These are phyloP conservation scores for Podila verticillata DNA, from an alignment of 192 early-diverging fungal genomes.

Conservation along the genomic window DNA sequence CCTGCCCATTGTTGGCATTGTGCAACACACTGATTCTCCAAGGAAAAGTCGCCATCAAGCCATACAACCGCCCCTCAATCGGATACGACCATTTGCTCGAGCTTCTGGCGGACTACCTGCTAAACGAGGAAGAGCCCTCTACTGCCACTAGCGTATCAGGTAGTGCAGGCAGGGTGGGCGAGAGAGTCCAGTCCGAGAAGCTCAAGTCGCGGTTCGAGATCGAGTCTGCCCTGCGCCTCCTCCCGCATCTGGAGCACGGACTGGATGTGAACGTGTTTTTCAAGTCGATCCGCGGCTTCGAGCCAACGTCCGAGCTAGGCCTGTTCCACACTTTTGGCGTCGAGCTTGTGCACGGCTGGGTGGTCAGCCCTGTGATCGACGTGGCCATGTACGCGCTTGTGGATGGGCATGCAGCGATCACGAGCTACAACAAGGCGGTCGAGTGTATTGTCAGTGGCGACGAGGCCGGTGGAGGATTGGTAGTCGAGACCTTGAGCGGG, in stretches of 20 bases:
- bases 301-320: conserved; percentile 66
- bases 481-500: conserved; percentile 46
- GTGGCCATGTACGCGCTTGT: conserved; percentile 66
- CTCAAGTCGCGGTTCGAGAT: conserved; percentile 58
- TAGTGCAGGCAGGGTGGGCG: neutral
- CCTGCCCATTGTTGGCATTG: conserved; percentile 89
- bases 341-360: conserved; percentile 91
- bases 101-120: conserved; percentile 79
- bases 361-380: conserved; percentile 71
- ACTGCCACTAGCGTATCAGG: neutral
- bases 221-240: conserved; percentile 61
- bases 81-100: conserved; percentile 75
- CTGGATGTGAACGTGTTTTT: conserved; percentile 91
- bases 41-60: conserved; percentile 68
- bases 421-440: conserved; percentile 82
- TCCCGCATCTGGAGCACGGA: conserved; percentile 69
- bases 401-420: conserved; percentile 39
- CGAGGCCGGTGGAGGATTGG: conserved; percentile 52
- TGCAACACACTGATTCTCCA: conserved; percentile 85
- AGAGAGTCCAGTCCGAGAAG: conserved; percentile 40
- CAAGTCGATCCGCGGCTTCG: conserved; percentile 79
- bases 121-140: conserved; percentile 51
- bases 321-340: conserved; percentile 87
- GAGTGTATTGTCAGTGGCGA: conserved; percentile 80
- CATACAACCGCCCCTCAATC: conserved; percentile 61